These are phyloP conservation scores for Pseudoturritis turrita DNA, from an alignment of 345 rosid species.

Conservation along the genomic window DNA sequence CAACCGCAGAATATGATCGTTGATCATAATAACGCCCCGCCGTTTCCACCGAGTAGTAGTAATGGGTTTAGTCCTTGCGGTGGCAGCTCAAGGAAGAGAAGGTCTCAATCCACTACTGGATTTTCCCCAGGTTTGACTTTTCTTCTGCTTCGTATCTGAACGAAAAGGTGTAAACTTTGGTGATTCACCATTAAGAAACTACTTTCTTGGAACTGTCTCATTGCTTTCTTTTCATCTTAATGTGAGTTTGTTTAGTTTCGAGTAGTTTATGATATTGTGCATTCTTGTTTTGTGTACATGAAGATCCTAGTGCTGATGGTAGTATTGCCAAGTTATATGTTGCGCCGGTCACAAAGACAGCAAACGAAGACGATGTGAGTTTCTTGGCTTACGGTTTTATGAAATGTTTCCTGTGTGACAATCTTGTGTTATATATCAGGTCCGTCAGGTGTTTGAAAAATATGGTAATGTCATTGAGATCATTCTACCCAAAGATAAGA, in stretches of 20 bases:
- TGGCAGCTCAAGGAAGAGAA: conserved; percentile 45
- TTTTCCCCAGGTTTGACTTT: conserved; percentile 25
- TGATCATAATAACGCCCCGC: conserved; percentile 29
- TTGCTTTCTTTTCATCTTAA: not conserved
- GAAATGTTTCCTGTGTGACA: not conserved
- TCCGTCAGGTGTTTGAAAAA: conserved; percentile 61
- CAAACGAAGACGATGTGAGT: conserved; percentile 59
- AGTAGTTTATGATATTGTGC: not conserved
- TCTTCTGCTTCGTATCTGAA: not conserved
- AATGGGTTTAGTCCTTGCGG: conserved; percentile 25
- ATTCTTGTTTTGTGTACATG: not conserved
- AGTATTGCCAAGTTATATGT: conserved; percentile 58
- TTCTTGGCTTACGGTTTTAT: not conserved
- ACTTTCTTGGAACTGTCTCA: not conserved
- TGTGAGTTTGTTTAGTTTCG: not conserved
- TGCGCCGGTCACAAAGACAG: conserved; percentile 55
- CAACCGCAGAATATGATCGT: conserved; percentile 33
- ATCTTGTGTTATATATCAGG: conserved; percentile 33
- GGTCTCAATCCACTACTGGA: conserved; percentile 28
- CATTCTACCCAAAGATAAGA: conserved; percentile 68
- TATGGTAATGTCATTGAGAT: conserved; percentile 72
- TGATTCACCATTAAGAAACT: not conserved
- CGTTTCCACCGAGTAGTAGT: conserved; percentile 9
- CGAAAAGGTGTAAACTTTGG: not conserved
- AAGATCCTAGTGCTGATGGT: conserved; percentile 47